These are phyloP conservation scores for Chlorella sp. DNA, from an alignment of 139 green algal species.

Conservation along the genomic window DNA sequence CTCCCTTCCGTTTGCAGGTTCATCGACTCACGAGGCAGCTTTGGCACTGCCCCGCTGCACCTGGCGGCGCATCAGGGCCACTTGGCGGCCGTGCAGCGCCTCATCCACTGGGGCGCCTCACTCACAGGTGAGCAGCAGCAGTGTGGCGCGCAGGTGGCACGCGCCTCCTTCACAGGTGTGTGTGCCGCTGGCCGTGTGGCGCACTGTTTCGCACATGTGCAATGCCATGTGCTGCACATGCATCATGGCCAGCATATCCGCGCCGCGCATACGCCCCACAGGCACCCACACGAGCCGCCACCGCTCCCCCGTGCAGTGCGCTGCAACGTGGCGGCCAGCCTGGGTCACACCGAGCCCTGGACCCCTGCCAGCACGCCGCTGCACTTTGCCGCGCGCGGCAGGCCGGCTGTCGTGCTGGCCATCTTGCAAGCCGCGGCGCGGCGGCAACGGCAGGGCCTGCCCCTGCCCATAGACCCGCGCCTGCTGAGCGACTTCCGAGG, in stretches of 20 bases:
- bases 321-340: conserved; percentile 6
- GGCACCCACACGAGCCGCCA: neutral
- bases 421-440: conserved; percentile 30
- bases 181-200: too few relatives aligned
- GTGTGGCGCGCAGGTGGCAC: too few relatives aligned
- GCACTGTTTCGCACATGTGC: too few relatives aligned
- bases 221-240: neutral
- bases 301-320: neutral
- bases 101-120: conserved; percentile 20
- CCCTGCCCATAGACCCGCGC: neutral
- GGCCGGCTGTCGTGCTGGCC: neutral
- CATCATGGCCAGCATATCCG: neutral
- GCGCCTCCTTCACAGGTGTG: too few relatives aligned
- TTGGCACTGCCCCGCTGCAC: conserved; percentile 13
- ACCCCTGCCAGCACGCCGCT: conserved; percentile 31
- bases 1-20: neutral
- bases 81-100: conserved; percentile 14
- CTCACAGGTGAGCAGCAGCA: neutral
- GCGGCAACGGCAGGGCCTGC: neutral
- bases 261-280: too few relatives aligned
- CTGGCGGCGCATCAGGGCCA: conserved; percentile 15
- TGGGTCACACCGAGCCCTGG: neutral
- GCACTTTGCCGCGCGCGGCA: conserved; percentile 29
- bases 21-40: neutral
- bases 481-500: neutral